Evolutionary conservation across 768 basidiomycete species (phyloP), one percentile per base, ranked within the genome.

Genomic region (Kwoniella sp.): DNA sequence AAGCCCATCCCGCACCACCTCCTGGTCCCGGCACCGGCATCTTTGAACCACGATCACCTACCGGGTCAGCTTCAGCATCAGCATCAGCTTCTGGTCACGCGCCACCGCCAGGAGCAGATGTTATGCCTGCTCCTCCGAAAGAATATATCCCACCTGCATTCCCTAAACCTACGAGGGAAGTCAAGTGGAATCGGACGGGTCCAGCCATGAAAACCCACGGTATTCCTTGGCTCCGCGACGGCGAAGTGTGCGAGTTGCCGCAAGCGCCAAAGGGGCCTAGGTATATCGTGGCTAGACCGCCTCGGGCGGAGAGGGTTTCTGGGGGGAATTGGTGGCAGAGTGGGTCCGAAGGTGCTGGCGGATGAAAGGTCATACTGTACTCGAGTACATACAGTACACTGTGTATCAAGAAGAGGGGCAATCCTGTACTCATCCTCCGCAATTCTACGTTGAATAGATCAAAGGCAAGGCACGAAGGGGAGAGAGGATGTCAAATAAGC

Each of bases 131-230:
- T 19, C 19, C n/a, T 33, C 24, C 22, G 40, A 58, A 37, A 22
- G 55, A 66, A 19, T 74, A 74, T 58, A n/a, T 68, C 2, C 73
- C 73, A 0, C 22, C 69, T 4, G 73, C 68, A n/a, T 74, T 64
- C 49, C 63, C 73, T 4, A 51, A 61, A 51, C 73, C 73, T 1
- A 68, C 68, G 1, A 60, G 60, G 37, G 56, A 58, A 21, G 12
- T 71, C 0, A 49, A 21, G 9, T 74, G 72, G 69, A 73, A 73
- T 48, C 49, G 70, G 27, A 67, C 70, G 24, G 73, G 73, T 19
- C 73, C 73, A 30, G 67, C 70, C 8, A 74, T 74, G 73, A 69
- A 64, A 55, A 74, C 70, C 0, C 56, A 74, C 63, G 73, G 73
- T 21, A 62, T 74, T n/a, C 68, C 73, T 1, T 74, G 73, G 73